Conservation (phyloP, 768 basidiomycete species). For the Mycena rosella region DNA sequence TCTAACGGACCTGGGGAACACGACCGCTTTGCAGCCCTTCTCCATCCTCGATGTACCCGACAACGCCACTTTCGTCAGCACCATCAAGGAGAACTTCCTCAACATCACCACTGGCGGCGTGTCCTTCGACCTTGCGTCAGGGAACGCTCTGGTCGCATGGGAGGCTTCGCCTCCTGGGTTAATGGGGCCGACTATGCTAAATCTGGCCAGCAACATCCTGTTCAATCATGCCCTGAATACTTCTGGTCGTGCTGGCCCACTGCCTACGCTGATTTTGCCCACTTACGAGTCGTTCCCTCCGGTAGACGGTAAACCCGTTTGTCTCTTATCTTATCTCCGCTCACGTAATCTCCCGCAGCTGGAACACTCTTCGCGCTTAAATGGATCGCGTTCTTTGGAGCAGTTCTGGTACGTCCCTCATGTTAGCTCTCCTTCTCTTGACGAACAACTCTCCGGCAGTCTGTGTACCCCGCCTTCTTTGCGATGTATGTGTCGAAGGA, state of each 20-base stretch:
- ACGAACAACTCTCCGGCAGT: conserved; percentile 49
- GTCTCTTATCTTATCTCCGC: background rate
- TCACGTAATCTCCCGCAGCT: conserved; percentile 24
- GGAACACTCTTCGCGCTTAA: conserved; percentile 73
- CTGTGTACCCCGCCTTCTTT: conserved; percentile 87
- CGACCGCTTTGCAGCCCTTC: conserved; percentile 46
- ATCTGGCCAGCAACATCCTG: conserved; percentile 75
- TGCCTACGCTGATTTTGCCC: conserved; percentile 68
- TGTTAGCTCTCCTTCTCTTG: background rate
- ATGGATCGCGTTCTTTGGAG: conserved; percentile 83
- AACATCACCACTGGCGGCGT: conserved; percentile 77
- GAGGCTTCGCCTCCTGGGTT: conserved; percentile 73
- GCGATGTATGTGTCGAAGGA: conserved; percentile 83
- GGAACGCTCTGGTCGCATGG: conserved; percentile 75
- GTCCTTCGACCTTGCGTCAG: conserved; percentile 66
- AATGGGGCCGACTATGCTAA: conserved; percentile 72
- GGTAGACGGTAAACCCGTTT: conserved; percentile 46
- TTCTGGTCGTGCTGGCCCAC: conserved; percentile 51
- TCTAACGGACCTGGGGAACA: conserved; percentile 57
- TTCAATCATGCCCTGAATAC: conserved; percentile 73
- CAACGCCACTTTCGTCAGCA: conserved; percentile 70
- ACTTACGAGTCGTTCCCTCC: conserved; percentile 71
- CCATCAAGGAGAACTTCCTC: conserved; percentile 63
- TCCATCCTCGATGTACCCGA: conserved; percentile 59
- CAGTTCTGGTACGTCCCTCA: conserved; percentile 65